Evolutionary conservation across 139 green algal genomes (phyloP).

Genomic region (Chlamydomonas schloesseri): DNA sequence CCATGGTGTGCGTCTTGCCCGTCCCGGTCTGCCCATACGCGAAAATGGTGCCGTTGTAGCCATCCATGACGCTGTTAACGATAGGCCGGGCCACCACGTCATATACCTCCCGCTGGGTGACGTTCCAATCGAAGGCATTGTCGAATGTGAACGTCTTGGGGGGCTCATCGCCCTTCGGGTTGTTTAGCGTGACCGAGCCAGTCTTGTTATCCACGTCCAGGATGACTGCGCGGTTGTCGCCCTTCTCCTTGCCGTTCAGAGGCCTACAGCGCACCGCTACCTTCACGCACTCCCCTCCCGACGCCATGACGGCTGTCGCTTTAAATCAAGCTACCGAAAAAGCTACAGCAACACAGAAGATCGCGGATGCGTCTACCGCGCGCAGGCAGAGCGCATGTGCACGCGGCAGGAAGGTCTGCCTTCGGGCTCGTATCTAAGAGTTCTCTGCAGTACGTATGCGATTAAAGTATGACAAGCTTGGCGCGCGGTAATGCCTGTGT

Average conservation of each 20-base stretch:
- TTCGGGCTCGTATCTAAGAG: too few relatives aligned
- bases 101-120: constrained; percentile 81
- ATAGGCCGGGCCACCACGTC: constrained; percentile 75
- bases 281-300: constrained; percentile 70
- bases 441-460: too few relatives aligned
- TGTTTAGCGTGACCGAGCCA: constrained; percentile 68
- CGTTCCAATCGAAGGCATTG: constrained; percentile 76
- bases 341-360: too few relatives aligned
- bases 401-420: too few relatives aligned
- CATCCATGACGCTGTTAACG: constrained; percentile 82
- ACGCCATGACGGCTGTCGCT: background rate
- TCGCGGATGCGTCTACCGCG: too few relatives aligned
- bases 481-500: too few relatives aligned
- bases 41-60: constrained; percentile 93
- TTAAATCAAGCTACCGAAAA: background rate
- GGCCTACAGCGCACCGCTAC: constrained; percentile 86
- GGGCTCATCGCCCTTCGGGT: constrained; percentile 64
- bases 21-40: constrained; percentile 83
- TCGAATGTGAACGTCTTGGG: constrained; percentile 87
- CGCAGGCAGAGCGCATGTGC: too few relatives aligned
- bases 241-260: constrained; percentile 80
- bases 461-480: too few relatives aligned
- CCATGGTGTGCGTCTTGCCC: constrained; percentile 88
- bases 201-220: constrained; percentile 76
- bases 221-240: constrained; percentile 71